Base-by-base conservation (phyloP, 805 yeast genomes). In the Jamesozyma lodderae region DNA sequence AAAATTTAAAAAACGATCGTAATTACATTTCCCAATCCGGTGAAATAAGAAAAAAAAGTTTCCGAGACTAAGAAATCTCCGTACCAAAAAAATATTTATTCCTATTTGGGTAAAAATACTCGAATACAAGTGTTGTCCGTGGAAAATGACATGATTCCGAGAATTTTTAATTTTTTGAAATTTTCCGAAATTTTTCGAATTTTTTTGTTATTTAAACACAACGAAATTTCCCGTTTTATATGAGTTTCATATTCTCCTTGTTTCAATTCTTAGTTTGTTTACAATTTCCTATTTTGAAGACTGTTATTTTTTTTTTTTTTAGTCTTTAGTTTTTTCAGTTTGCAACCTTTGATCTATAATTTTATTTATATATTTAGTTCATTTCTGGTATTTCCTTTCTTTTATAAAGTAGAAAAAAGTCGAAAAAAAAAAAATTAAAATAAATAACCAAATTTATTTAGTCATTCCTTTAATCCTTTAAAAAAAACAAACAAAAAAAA, bases 381-480 rank as follows among this genome's bases (percentile, higher is more conserved):
- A n/a, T n/a, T 27, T 27, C 6, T 27, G 11, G 20, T 28, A 13
- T 28, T 16, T 28, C 7, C 20, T 9, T 25, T 25, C 14, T 8
- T 25, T 9, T 25, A 9, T 25, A 6, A 9, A 10, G 14, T 6
- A 14, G 13, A 25, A 25, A 25, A 25, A 8, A 10, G 6, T 25
- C 14, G 6, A 25, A 25, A 8, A 25, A 25, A 7, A 14, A 6
- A 8, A 14, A 9, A 25, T 28, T 28, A 14, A 28, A 30, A 15
- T 16, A 4, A 4, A 5, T 16, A 32, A 32, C 35, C 23, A 14
- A 21, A n/a, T n/a, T n/a, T n/a, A n/a, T n/a, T n/a, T n/a, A n/a
- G 33, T 35, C 38, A 29, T 22, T 35, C 38, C 33, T 35, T 35
- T 32, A 32, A n/a, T n/a, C n/a, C 16, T 20, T 4, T 14, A 19